These are phyloP conservation scores for Termitomyces sp. DNA, from an alignment of 768 basidiomycete species.

Conservation along the genomic window DNA sequence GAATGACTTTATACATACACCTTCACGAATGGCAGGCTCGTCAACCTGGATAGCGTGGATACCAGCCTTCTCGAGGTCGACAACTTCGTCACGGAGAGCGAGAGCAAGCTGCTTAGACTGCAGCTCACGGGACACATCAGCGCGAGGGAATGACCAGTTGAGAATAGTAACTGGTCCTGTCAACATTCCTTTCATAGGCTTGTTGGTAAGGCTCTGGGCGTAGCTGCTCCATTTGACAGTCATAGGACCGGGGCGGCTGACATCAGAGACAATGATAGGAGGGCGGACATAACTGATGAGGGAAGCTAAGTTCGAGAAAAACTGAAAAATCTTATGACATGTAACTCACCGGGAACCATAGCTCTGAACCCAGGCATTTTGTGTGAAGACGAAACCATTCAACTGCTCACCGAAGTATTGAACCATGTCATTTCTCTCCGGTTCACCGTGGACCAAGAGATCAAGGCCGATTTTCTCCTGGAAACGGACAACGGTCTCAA, in stretches of 20 bases:
- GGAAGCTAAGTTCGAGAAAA: slow-evolving; percentile 1
- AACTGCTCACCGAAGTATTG: slow-evolving; percentile 99
- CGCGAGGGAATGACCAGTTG: slow-evolving; percentile 99
- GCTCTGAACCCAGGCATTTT: slow-evolving; percentile 99
- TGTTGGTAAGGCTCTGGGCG: slow-evolving; percentile 88
- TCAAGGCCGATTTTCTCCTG: slow-evolving; percentile 96
- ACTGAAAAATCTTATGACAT: not conserved
- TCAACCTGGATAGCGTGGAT: slow-evolving; percentile 99
- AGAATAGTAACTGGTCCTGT: slow-evolving; percentile 98
- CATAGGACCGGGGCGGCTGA: slow-evolving; percentile 89
- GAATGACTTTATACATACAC: slow-evolving; percentile 45
- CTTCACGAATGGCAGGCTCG: slow-evolving; percentile 99
- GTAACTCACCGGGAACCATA: slow-evolving; percentile 89
- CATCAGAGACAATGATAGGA: slow-evolving; percentile 96
- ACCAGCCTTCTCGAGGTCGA: slow-evolving; percentile 94
- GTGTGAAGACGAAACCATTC: slow-evolving; percentile 94
- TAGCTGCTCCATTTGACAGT: slow-evolving; percentile 97
- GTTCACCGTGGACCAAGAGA: slow-evolving; percentile 97
- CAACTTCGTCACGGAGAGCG: slow-evolving; percentile 95
- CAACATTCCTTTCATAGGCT: slow-evolving; percentile 99
- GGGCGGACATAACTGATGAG: slow-evolving; percentile 84
- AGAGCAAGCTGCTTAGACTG: slow-evolving; percentile 98
- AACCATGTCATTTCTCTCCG: slow-evolving; percentile 99
- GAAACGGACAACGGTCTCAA: slow-evolving; percentile 89
- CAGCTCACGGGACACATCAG: slow-evolving; percentile 91